Evolutionary conservation across 2,329 filamentous ascomycete species (phyloP), one percentile per base, ranked within the genome.

Genomic region (Madurella fahalii): DNA sequence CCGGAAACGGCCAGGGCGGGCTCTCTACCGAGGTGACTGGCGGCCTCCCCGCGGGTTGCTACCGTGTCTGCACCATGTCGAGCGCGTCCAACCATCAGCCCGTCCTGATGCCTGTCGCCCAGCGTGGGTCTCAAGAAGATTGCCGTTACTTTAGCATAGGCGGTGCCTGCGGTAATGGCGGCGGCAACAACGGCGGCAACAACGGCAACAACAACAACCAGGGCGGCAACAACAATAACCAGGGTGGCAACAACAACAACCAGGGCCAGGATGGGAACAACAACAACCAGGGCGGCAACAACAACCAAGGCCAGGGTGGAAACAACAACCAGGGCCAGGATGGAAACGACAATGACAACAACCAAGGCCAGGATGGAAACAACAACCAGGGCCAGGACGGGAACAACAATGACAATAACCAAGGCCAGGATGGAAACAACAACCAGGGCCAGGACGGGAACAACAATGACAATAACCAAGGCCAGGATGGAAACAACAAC

Each of bases 61-160:
- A 86, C 72, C 81, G 84, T 62, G 70, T 84, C 58, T 87, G 84
- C 75, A 82, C 79, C 63, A 84, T 87, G 79, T 75, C 77, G 30
- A 71, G 77, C 57, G 71, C 84, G n/a, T 72, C 81, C 61, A 87
- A 86, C 74, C 84, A 87, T 65, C 82, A 86, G 71, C 81, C 82
- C 53, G 81, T 85, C 9, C 65, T 84, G 52, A 85, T 85, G 82
- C 82, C 83, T 49, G 78, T 86, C 50, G 83, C 84, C 52, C 83
- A 86, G 71, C 80, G 84, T 68, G 84, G 84, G 69, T 75, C 80
- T 44, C 83, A 86, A 67, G 84, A 87, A 63, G 83, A 86, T 66
- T 86, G 83, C 66, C 72, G 77, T 48, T 81, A 81, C 64, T 82
- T 85, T 64, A 80, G 75, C 43, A 81, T 83, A n/a, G 63, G 61